phyloP scores from a whole-genome alignment of 805 yeast species.

The Pichia cabralensis region DNA sequence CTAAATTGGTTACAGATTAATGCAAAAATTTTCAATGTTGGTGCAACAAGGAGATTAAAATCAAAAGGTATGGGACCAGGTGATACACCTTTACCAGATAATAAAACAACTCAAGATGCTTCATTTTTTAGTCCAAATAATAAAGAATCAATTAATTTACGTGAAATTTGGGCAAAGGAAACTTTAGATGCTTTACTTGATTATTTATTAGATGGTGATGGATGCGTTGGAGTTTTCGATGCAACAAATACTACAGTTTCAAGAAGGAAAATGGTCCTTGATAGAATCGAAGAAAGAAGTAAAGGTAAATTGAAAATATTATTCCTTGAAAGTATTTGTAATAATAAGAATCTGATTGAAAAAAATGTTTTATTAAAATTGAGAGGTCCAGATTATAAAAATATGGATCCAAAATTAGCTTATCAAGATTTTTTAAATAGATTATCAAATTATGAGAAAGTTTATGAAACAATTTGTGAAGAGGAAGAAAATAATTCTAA shows the following conservation, averaged over 20 bases:
- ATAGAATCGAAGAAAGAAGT: constrained; percentile 44
- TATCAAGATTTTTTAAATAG: constrained; percentile 75
- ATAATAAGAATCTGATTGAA: constrained; percentile 67
- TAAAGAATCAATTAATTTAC: constrained; percentile 44
- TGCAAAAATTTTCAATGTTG: constrained; percentile 87
- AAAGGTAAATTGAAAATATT: constrained; percentile 64
- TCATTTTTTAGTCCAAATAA: constrained; percentile 81
- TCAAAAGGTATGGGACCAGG: constrained; percentile 57
- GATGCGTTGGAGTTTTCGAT: constrained; percentile 87
- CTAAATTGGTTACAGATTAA: constrained; percentile 92
- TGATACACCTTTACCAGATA: constrained; percentile 47
- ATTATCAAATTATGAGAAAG: constrained; percentile 73
- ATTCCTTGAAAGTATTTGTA: constrained; percentile 80
- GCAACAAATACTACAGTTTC: constrained; percentile 69
- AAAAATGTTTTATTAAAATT: constrained; percentile 74
- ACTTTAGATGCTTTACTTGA: constrained; percentile 78
- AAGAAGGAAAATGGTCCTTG: constrained; percentile 51
- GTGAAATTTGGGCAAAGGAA: constrained; percentile 96
- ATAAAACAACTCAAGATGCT: constrained; percentile 50
- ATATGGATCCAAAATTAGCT: constrained; percentile 78
- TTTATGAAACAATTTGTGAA: constrained; percentile 76
- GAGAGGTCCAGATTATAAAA: constrained; percentile 85
- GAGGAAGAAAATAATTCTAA: constrained; percentile 56
- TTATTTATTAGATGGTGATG: constrained; percentile 68
- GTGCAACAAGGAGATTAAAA: constrained; percentile 82